Percentiles rank a stretch among this genome's conserved stretches.
These are phyloP conservation scores for Trametes meyenii DNA, from an alignment of 768 basidiomycete species.

Conservation along the genomic window DNA sequence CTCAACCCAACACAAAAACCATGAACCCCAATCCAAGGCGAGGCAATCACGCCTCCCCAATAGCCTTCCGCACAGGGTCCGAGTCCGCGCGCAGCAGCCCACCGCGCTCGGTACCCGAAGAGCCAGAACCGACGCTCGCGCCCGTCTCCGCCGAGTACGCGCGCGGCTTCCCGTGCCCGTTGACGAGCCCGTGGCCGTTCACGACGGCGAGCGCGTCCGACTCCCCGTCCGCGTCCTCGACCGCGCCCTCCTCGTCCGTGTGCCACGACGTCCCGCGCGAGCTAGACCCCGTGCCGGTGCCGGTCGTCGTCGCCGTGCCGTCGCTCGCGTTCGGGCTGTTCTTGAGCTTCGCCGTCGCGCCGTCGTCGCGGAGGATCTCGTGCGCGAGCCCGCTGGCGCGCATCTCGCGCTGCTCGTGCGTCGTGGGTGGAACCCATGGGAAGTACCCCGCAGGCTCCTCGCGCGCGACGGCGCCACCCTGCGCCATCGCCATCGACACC, in stretches of 20 bases:
- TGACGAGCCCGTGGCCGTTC: constrained; percentile 4
- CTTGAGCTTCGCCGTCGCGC: constrained; percentile 11
- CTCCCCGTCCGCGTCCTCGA: not conserved
- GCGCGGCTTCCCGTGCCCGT: constrained; percentile 18
- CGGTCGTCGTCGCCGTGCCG: constrained; percentile 16
- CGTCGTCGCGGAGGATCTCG: constrained; percentile 31
- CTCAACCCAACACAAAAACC: too few relatives aligned
- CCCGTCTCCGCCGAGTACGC: constrained; percentile 23
- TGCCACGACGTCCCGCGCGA: constrained; percentile 33
- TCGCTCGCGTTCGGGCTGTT: constrained; percentile 20
- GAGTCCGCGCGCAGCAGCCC: constrained; percentile 24
- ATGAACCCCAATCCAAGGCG: too few relatives aligned
- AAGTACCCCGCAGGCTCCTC: constrained; percentile 44
- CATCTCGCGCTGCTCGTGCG: not conserved
- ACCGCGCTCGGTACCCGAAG: constrained; percentile 1
- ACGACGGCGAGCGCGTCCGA: not conserved
- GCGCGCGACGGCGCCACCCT: constrained; percentile 3
- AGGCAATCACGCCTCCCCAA: not conserved
- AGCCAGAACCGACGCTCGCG: not conserved
- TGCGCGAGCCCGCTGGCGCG: constrained; percentile 33
- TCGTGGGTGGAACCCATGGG: constrained; percentile 38
- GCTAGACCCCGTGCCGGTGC: constrained; percentile 18
- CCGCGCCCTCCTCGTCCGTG: constrained; percentile 19
- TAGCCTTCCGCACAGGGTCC: constrained; percentile 19
- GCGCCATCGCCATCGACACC: constrained; percentile 23